These are phyloP conservation scores for Mycena leptocephala DNA, from an alignment of 768 basidiomycete genomes.

Conservation along the genomic window DNA sequence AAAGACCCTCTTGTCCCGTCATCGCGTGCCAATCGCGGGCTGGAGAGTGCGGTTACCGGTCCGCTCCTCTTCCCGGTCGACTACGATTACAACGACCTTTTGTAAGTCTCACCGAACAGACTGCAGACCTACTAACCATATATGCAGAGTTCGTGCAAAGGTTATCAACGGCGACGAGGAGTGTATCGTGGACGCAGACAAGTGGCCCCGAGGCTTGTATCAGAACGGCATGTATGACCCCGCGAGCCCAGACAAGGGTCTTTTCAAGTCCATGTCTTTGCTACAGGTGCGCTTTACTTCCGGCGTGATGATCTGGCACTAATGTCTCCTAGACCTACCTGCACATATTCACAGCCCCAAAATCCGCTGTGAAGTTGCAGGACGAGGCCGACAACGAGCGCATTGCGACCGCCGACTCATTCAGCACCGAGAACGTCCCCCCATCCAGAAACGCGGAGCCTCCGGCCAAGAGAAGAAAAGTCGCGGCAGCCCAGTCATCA, in stretches of 20 bases:
- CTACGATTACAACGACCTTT: slow-evolving; percentile 43
- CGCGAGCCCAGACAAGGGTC: slow-evolving; percentile 35
- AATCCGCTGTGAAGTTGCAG: not conserved
- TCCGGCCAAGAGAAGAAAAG: slow-evolving; percentile 1
- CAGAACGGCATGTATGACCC: slow-evolving; percentile 18
- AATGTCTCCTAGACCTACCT: not conserved
- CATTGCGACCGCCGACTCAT: not conserved
- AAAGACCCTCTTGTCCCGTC: slow-evolving; percentile 18
- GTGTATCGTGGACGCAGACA: slow-evolving; percentile 22
- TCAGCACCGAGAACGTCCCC: not conserved
- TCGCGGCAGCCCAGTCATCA: not conserved
- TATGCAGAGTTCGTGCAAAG: slow-evolving; percentile 36
- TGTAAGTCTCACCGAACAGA: slow-evolving; percentile 3
- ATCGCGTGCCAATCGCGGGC: slow-evolving; percentile 28
- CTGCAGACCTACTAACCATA: not conserved
- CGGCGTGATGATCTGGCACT: not conserved
- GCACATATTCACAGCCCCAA: slow-evolving; percentile 28
- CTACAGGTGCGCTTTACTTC: slow-evolving; percentile 37
- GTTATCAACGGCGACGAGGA: slow-evolving; percentile 24
- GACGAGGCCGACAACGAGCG: not conserved
- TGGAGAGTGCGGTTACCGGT: slow-evolving; percentile 46
- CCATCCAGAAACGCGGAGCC: not conserved
- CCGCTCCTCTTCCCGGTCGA: slow-evolving; percentile 47
- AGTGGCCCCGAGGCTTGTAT: slow-evolving; percentile 39
- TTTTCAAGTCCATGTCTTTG: slow-evolving; percentile 38